These are phyloP conservation scores for Dactylellina sp. DNA, from an alignment of 2,329 filamentous ascomycete genomes.

Conservation along the genomic window DNA sequence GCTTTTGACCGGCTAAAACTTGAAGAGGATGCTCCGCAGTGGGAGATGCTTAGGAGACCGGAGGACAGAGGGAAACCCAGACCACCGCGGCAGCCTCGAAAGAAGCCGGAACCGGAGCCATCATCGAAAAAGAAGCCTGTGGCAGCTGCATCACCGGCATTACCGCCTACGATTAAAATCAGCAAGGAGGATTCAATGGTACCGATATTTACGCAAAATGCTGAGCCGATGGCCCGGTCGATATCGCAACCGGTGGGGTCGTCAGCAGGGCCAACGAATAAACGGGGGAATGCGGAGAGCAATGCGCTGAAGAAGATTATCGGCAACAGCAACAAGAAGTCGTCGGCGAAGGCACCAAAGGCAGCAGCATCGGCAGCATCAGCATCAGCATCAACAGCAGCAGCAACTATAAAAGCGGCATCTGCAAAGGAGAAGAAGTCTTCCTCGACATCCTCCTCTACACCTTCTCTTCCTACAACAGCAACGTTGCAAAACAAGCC, in stretches of 20 bases:
- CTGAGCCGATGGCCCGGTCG: constrained; percentile 57
- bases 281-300: constrained; percentile 49
- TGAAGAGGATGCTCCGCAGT: constrained; percentile 58
- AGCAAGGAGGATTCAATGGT: constrained; percentile 47
- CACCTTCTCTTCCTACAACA: constrained; percentile 10
- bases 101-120: constrained; percentile 28
- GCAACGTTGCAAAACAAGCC: constrained; percentile 4
- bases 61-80: constrained; percentile 59
- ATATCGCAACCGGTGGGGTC: constrained; percentile 53
- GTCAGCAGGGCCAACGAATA: constrained; percentile 13
- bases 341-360: constrained; percentile 35
- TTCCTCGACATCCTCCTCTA: background rate
- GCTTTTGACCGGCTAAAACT: constrained; percentile 59
- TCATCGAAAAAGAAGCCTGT: constrained; percentile 57
- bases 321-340: constrained; percentile 50
- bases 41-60: constrained; percentile 59
- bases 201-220: constrained; percentile 21
- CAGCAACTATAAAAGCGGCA: constrained; percentile 4
- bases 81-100: constrained; percentile 46
- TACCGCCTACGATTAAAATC: constrained; percentile 53
- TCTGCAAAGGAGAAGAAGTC: constrained; percentile 6
- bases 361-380: constrained; percentile 6
- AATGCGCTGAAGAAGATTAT: constrained; percentile 53
- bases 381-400: background rate
- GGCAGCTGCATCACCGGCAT: constrained; percentile 42